phyloP scores from a whole-genome alignment of 139 green algal species.

The Micromonas commoda region DNA sequence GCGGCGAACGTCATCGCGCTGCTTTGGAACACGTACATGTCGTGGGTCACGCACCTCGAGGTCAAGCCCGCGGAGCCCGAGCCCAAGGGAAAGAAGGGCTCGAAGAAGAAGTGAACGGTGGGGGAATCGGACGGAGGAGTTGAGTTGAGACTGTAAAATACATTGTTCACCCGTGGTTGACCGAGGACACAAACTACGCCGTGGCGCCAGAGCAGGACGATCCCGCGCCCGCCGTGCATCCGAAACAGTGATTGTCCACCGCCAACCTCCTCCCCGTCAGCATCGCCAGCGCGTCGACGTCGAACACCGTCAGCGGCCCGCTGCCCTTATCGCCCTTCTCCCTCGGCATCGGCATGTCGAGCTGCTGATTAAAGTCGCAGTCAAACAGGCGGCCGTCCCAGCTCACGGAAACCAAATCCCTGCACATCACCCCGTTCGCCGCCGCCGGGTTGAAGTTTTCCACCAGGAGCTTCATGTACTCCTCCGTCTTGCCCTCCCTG shows the following conservation, averaged over 20 bases:
- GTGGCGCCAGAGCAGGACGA: slow-evolving; percentile 70
- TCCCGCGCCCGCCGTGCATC: slow-evolving; percentile 85
- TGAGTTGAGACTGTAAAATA: neutral
- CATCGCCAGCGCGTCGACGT: slow-evolving; percentile 63
- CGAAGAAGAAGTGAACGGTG: slow-evolving; percentile 1
- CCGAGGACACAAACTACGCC: slow-evolving; percentile 3
- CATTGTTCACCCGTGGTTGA: too few relatives aligned
- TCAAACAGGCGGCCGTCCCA: slow-evolving; percentile 91
- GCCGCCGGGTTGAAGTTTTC: slow-evolving; percentile 78
- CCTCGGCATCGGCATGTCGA: slow-evolving; percentile 54
- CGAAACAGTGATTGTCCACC: slow-evolving; percentile 88
- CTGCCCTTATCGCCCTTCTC: neutral
- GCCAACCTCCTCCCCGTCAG: slow-evolving; percentile 61
- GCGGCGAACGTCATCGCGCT: slow-evolving; percentile 42
- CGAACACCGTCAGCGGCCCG: slow-evolving; percentile 75
- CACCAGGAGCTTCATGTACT: slow-evolving; percentile 83
- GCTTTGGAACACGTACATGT: slow-evolving; percentile 41
- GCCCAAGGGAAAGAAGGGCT: neutral
- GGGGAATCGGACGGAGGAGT: neutral
- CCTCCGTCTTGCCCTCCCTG: slow-evolving; percentile 49
- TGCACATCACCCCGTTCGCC: slow-evolving; percentile 58
- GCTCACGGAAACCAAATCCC: slow-evolving; percentile 71
- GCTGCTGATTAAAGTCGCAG: slow-evolving; percentile 99
- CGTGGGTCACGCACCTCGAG: slow-evolving; percentile 26
- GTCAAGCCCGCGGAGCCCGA: neutral